A percentile compares a stretch with the other conserved stretches of the same genome.
These are phyloP conservation scores for Eucalyptus coolabah DNA, from an alignment of 345 rosid species.

Conservation along the genomic window DNA sequence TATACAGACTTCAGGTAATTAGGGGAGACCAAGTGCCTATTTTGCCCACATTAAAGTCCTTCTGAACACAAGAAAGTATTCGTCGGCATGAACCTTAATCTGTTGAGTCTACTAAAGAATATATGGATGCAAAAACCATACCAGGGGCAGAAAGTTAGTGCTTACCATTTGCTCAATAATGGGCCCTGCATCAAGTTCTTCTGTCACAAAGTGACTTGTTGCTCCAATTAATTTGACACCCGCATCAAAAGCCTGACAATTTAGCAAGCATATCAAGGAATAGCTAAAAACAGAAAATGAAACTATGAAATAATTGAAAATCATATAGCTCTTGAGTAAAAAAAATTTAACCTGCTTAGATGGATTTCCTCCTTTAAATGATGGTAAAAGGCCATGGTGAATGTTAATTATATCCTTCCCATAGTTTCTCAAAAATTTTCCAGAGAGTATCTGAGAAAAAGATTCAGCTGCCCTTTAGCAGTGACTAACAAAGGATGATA, in stretches of 20 bases:
- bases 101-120: background rate
- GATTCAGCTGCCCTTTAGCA: background rate
- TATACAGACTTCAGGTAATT: background rate
- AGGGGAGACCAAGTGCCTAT: background rate
- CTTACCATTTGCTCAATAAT: slow-evolving; percentile 95
- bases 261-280: slow-evolving; percentile 17
- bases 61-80: background rate
- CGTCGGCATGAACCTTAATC: background rate
- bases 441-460: slow-evolving; percentile 53
- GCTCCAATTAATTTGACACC: slow-evolving; percentile 98
- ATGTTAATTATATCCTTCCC: slow-evolving; percentile 93
- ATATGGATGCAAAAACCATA: background rate
- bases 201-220: slow-evolving; percentile 88
- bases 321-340: background rate
- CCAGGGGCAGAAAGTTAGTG: background rate
- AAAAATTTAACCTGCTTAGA: slow-evolving; percentile 55
- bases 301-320: background rate
- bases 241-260: slow-evolving; percentile 86
- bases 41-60: background rate
- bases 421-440: slow-evolving; percentile 53
- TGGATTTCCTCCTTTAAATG: slow-evolving; percentile 86
- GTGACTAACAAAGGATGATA: background rate
- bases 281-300: background rate
- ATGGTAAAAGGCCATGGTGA: slow-evolving; percentile 97
- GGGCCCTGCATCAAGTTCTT: slow-evolving; percentile 94